Evolutionary conservation across 257 asterid genomes (phyloP).

Genomic region (Linaria vulgaris): DNA sequence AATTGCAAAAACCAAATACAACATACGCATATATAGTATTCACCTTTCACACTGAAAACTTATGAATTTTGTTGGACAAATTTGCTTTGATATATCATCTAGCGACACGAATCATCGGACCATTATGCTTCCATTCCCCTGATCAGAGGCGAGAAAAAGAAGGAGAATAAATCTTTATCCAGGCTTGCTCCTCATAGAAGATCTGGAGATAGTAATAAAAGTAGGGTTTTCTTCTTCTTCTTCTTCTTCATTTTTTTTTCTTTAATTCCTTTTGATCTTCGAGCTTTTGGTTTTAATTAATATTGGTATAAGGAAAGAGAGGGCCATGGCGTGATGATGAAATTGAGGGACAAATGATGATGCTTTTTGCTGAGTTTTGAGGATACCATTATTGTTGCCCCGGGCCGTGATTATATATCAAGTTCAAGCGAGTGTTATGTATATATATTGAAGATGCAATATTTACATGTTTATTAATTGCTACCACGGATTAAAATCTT

Average conservation of each 20-base stretch:
- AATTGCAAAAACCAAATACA: neutral
- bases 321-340: constrained; percentile 47
- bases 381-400: constrained; percentile 57
- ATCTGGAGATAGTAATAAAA: constrained; percentile 21
- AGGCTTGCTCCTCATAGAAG: constrained; percentile 9
- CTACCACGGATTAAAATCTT: no score
- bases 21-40: neutral
- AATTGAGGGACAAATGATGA: constrained; percentile 61
- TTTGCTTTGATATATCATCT: constrained; percentile 25
- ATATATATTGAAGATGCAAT: neutral
- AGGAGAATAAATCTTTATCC: constrained; percentile 31
- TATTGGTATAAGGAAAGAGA: constrained; percentile 29
- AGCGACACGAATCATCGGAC: constrained; percentile 50
- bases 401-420: neutral
- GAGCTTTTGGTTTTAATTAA: constrained; percentile 25
- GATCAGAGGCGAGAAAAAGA: constrained; percentile 32
- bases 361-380: constrained; percentile 34
- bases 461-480: no score
- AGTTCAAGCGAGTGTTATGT: neutral
- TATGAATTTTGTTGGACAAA: constrained; percentile 4
- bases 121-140: constrained; percentile 70
- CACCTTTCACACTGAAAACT: constrained; percentile 14
- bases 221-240: constrained; percentile 53
- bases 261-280: constrained; percentile 25
- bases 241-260: neutral